phyloP scores from a whole-genome alignment of 768 basidiomycete genomes.

The Leccinum truebloodii region DNA sequence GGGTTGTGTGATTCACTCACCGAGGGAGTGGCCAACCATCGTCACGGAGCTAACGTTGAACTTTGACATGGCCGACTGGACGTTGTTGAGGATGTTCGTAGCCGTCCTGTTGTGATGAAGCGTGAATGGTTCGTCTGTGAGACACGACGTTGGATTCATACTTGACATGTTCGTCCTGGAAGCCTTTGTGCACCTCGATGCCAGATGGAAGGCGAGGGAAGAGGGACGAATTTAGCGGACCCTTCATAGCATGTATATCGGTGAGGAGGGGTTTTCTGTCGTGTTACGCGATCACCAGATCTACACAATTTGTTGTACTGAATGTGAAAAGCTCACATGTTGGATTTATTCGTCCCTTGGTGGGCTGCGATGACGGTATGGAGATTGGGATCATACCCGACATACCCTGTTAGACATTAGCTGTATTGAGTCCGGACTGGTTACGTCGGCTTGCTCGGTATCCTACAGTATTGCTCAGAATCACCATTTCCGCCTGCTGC shows the following conservation, averaged over 20 bases:
- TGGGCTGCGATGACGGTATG: conserved; percentile 37
- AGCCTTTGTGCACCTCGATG: conserved; percentile 48
- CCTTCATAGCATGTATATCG: conserved; percentile 37
- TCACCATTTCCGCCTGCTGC: conserved; percentile 48
- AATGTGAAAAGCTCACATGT: conserved; percentile 36
- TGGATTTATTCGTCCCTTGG: conserved; percentile 29
- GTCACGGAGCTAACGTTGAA: conserved; percentile 40
- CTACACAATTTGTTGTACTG: conserved; percentile 16
- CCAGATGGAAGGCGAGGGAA: conserved; percentile 47
- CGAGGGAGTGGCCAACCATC: conserved; percentile 44
- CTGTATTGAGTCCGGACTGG: background rate
- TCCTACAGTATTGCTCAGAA: conserved; percentile 41
- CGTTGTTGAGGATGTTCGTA: conserved; percentile 39
- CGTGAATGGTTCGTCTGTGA: background rate
- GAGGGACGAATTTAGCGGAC: conserved; percentile 36
- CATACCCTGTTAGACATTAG: conserved; percentile 13
- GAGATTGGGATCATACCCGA: conserved; percentile 44
- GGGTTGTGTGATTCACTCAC: conserved; percentile 23
- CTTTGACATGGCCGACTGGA: conserved; percentile 38
- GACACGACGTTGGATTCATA: conserved; percentile 21
- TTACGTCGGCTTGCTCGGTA: background rate
- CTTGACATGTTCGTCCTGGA: conserved; percentile 44
- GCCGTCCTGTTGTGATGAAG: conserved; percentile 43
- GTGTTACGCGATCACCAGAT: background rate
- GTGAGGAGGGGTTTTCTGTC: conserved; percentile 40